phyloP scores from a whole-genome alignment of 2,329 filamentous ascomycete genomes.

The Fusarium algeriense region DNA sequence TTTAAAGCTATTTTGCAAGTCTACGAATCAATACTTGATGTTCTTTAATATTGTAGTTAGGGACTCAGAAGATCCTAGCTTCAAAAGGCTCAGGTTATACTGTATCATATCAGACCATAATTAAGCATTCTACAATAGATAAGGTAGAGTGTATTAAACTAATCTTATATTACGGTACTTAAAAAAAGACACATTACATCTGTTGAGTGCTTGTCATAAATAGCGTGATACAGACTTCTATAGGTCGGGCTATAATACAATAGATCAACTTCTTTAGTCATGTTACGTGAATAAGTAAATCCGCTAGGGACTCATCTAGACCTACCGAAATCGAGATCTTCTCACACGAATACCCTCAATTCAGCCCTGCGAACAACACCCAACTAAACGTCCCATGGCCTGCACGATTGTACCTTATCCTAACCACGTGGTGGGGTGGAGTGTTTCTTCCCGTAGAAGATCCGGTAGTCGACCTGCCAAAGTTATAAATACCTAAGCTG shows the following conservation, averaged over 20 bases:
- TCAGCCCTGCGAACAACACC: slow-evolving; percentile 4
- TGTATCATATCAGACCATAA: neutral
- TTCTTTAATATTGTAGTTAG: neutral
- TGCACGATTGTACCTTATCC: slow-evolving; percentile 16
- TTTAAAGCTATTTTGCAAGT: neutral
- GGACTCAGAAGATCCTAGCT: neutral
- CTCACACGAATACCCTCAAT: neutral
- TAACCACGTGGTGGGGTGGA: slow-evolving; percentile 39
- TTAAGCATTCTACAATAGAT: too few species aligned
- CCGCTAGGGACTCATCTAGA: neutral
- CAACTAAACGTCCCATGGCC: slow-evolving; percentile 4
- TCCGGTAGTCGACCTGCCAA: neutral
- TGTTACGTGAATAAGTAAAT: neutral
- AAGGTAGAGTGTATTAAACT: too few species aligned
- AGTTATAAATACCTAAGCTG: slow-evolving; percentile 4
- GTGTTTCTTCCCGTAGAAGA: slow-evolving; percentile 31
- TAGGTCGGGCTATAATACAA: neutral
- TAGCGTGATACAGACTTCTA: neutral
- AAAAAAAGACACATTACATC: too few species aligned
- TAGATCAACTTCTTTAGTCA: neutral
- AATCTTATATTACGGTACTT: too few species aligned
- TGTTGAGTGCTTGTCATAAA: neutral
- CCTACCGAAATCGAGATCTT: neutral
- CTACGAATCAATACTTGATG: neutral
- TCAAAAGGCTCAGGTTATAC: neutral